Base-by-base conservation (phyloP, 495 filamentous ascomycete genomes). In the Aspergillus bridgeri region DNA sequence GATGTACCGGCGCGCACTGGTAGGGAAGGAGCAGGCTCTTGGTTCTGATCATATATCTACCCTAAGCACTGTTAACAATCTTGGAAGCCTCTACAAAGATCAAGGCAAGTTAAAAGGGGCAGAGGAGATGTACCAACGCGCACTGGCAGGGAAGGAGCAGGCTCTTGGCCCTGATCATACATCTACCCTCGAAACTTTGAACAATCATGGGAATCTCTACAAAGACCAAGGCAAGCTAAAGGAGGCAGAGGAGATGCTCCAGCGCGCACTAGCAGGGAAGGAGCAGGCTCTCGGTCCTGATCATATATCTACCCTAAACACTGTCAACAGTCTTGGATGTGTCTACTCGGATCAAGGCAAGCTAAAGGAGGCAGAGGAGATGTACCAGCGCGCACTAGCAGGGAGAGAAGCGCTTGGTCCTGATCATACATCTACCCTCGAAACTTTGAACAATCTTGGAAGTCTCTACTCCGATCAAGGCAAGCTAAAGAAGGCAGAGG, bases 51-150 rank as follows among this genome's bases (percentile, higher is more conserved):
- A 78, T 51, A 59, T 51, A 33, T 71, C 64, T 27, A 77, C 72
- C 24, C 59, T 69, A 2, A 8, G 55, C 20, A 68, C 57, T 27
- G 54, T 73, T 44, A 62, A 72, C 53, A 74, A 76, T 58, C 64
- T 81, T 64, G 65, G 60, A 0, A 21, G 0, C 56, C 65, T 79
- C 56, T 77, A 72, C 56, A 0, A 0, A 0, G 15, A 69, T 44
- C 70, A 75, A 53, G 70, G 68, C 20, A 75, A 73, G 64, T 55
- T 72, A 53, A 45, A 62, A 1, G 62, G 76, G 61, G 70, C 76
- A 57, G 73, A 77, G 59, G 47, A 65, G 49, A 69, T 74, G 58
- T 76, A 70, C 58, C 47, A 60, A 48, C 57, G 65, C 42, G 68
- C 58, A 19, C 15, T 46, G 11, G 58, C 48, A 62, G 66, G 66